Base-by-base conservation (phyloP, 129 eudicot genomes). In the Dittrichia graveolens region DNA sequence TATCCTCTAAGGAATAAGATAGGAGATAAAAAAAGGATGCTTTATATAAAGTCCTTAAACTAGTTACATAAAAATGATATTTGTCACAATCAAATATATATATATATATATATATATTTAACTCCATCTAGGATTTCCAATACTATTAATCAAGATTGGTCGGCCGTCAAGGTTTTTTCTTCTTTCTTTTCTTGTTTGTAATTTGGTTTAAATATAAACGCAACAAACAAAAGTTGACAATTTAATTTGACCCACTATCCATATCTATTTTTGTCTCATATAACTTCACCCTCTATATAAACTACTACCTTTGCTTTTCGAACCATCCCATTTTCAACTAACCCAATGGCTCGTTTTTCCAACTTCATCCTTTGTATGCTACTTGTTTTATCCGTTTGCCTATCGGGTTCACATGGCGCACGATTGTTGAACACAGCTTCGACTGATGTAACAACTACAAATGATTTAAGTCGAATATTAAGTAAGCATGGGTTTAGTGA, bases 401-500 rank as follows among this genome's bases (percentile, higher is more conserved):
- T 77, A 47, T 49, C 56, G 4, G 7, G 16, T 40, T 77, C 65
- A 0, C 65, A 47, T 49, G 64, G 65, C 2, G 15, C 69, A n/a
- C 64, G 76, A 6, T 40, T 8, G 12, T 59, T 50, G 40, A 49
- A 77, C 37, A 14, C 4, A 1, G 43, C 6, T 9, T 9, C 46
- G 0, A 31, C 4, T 40, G 48, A 61, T 49, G 3, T 48, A 6
- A 49, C 34, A 7, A 11, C 42, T 53, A 77, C 6, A 74, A 63
- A 38, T 7, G 81, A 69, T 61, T 40, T 13, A 48, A 50, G 18
- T 52, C 34, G 3, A 12, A 16, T 62, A 37, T 64, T 52, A 40
- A 43, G 43, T 70, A 78, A 68, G 39, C 77, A 73, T 8, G 90
- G 80, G 16, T 81, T 74, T 72, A 75, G 75, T 48, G 76, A 71